Base-by-base conservation (phyloP, 768 basidiomycete species). In the Lactifluus piperatus region DNA sequence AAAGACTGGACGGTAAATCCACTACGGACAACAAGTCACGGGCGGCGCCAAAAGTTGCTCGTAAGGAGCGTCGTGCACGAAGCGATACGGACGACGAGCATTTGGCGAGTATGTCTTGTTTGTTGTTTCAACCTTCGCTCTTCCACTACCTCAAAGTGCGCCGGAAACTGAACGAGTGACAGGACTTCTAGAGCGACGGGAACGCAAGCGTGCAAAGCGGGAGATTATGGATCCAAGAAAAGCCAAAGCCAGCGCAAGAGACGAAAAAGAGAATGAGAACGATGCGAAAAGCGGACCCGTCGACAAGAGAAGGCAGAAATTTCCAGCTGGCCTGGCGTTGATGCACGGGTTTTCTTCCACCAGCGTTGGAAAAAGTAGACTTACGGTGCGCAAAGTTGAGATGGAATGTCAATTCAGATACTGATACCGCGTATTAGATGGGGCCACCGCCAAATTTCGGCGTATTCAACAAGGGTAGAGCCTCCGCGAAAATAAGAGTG, bases 161-260 rank as follows among this genome's bases (percentile, higher is more conserved):
- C 24, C 60, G 32, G 7, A 34, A 37, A 51, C 9, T 52, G 41
- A 56, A n/a, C 9, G 46, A 22, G 4, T 54, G 43, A 24, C 43
- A 91, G 88, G 87, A 55, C 71, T 87, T 13, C 73, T 76, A 11
- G 84, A 85, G 62, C 79, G 88, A 27, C 79, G 84, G 14, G 81
- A 86, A 60, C 76, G 82, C 46, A 84, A 84, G 68, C 79, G 80
- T 54, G 71, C 71, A 13, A 66, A 39, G 58, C 66, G 29, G 45
- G 57, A 22, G 60, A 57, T 34, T 60, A 63, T 50, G 60, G 57
- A 52, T 59, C 56, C 41, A 54, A 49, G 2, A 53, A 62, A 58
- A 27, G 44, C 26, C 56, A n/a, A 41, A 18, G 27, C 59, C 37
- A 29, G 59, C 29, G 37, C 41, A 22, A 44, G 44, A n/a, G 46